Base-by-base conservation (phyloP, 2,329 filamentous ascomycete species). In the Neobulgaria alba region DNA sequence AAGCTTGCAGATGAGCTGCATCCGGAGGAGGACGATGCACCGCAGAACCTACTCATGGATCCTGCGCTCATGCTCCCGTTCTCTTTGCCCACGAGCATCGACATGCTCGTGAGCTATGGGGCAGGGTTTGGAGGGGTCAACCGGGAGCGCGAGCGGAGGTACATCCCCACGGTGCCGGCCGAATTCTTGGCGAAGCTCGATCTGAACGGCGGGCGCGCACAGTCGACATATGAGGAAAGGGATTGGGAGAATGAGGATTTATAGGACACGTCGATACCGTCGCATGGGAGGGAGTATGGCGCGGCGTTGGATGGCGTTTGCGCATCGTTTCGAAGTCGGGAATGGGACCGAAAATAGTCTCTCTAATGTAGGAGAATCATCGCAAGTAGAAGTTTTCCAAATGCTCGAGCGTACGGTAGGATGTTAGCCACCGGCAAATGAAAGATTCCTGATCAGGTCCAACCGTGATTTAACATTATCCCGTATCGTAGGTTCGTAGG, bases 21-120 rank as follows among this genome's bases (percentile, higher is more conserved):
- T 17, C 61, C 59, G 7, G 77, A 82, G 8, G 77, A 82, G 14
- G 78, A 83, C 33, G 80, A 85, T 45, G 69, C 79, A 10, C 82
- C 83, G 0, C 77, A 85, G 51, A 74, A 85, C 45, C 70, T 95
- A 26, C 77, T 95, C 32, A 65, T 96, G 39, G 89, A 96, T 57
- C 87, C 90, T 3, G 85, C 89, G 2, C 69, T 95, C 45, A 94
- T 95, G 74, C 73, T 98, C 18, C 92, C 92, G 0, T 98, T 98
- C 60, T 83, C 84, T n/a, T 69, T 98, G 19, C 92, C 92, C 1
- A 95, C 90, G 1, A 92, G 87, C 42, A 96, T 89, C 18, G 92
- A 98, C 61, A 98, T 98, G 92, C 73, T 96, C 35, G 78, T 98
- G 35, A 90, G 82, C 51, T 98, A 93, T 57, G 92, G 92, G 1